phyloP scores from a whole-genome alignment of 768 basidiomycete genomes.

The Agaricus sinodeliciosus region DNA sequence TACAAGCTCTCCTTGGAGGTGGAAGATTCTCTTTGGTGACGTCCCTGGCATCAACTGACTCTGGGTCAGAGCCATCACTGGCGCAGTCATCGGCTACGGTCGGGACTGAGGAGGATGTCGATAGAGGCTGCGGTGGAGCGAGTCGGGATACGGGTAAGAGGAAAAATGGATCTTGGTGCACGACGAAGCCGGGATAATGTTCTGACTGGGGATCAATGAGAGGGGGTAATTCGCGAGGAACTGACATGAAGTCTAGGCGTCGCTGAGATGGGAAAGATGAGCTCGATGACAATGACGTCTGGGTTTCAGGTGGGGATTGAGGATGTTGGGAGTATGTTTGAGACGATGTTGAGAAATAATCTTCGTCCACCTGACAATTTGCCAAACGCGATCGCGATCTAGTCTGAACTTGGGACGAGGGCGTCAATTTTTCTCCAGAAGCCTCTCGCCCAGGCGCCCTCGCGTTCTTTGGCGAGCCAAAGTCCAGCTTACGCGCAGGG shows the following conservation, averaged over 20 bases:
- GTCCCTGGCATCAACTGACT: conserved; percentile 25
- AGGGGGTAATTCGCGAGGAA: conserved; percentile 33
- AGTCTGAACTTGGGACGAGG: conserved; percentile 10
- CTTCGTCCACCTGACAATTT: neutral
- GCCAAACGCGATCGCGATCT: neutral
- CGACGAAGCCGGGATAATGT: conserved; percentile 63
- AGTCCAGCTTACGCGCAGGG: conserved; percentile 48
- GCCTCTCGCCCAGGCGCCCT: conserved; percentile 15
- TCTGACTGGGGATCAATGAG: conserved; percentile 44
- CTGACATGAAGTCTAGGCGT: conserved; percentile 16
- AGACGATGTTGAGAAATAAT: conserved; percentile 4
- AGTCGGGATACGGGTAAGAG: conserved; percentile 10
- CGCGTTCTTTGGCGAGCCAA: conserved; percentile 31
- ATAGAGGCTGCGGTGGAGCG: neutral
- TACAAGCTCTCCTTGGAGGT: conserved; percentile 40
- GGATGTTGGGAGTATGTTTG: conserved; percentile 1
- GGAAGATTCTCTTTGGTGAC: conserved; percentile 51
- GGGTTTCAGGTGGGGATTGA: conserved; percentile 17
- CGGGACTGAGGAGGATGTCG: neutral
- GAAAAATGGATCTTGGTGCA: conserved; percentile 43
- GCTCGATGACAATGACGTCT: conserved; percentile 13
- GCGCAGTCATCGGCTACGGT: neutral
- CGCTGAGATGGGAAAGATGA: conserved; percentile 12
- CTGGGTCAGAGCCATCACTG: conserved; percentile 4
- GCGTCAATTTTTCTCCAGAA: conserved; percentile 13